Conservation (phyloP, 192 early-diverging fungal species). For the Coemansia nantahalensis region DNA sequence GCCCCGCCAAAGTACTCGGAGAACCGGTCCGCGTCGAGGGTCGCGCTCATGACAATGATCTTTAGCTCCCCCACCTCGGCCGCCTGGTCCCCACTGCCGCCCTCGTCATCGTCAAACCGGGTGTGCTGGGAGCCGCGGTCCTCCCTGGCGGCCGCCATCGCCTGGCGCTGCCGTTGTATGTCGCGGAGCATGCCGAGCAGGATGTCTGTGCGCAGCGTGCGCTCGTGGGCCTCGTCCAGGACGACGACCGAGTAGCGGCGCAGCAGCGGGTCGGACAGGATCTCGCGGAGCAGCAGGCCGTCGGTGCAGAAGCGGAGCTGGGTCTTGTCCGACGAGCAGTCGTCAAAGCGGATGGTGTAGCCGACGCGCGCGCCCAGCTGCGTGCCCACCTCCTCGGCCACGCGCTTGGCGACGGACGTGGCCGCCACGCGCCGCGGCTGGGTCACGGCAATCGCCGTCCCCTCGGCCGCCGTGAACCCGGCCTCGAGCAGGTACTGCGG, state of each 20-base stretch:
- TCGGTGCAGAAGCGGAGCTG: conserved; percentile 95
- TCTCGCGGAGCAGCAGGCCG: conserved; percentile 91
- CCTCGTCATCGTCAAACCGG: background rate
- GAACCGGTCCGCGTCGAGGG: conserved; percentile 91
- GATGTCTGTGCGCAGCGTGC: conserved; percentile 96
- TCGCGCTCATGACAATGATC: conserved; percentile 96
- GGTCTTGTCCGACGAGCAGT: conserved; percentile 74
- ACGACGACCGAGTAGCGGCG: conserved; percentile 81
- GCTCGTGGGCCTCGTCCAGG: conserved; percentile 97
- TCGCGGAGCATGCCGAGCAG: conserved; percentile 93
- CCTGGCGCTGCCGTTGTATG: conserved; percentile 68
- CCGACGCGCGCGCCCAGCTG: conserved; percentile 75
- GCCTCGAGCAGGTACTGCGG: conserved; percentile 87
- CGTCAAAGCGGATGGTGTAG: conserved; percentile 95
- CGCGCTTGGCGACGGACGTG: conserved; percentile 75
- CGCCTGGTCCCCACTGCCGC: conserved; percentile 7
- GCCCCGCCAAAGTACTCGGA: conserved; percentile 86
- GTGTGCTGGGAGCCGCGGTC: background rate
- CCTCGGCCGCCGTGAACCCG: conserved; percentile 52
- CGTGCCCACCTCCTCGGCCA: conserved; percentile 76
- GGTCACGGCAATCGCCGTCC: conserved; percentile 75
- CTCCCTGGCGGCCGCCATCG: conserved; percentile 30
- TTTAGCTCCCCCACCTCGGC: conserved; percentile 63
- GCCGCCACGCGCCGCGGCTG: conserved; percentile 85
- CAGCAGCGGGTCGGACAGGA: conserved; percentile 78